Evolutionary conservation across 2,329 filamentous ascomycete genomes (phyloP), one percentile per base, ranked within the genome.

Genomic region (Aspergillus thermomutatus): DNA sequence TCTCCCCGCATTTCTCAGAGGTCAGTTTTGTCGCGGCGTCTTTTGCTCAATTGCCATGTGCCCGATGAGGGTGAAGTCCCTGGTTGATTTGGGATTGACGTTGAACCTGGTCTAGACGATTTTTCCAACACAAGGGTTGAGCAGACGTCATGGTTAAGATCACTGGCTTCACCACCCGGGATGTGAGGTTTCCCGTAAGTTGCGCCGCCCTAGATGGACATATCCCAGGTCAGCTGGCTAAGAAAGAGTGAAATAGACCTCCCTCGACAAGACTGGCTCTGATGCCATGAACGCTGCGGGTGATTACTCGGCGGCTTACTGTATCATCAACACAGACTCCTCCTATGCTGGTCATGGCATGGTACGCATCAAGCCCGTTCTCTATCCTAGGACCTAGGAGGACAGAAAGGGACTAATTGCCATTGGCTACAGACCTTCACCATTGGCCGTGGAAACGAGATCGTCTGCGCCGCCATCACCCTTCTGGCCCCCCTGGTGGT

Each of bases 211-310:
- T 0, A 7, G 5, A 37, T 37, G n/a, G 7, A 40, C 11, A 1
- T n/a, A 19, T 19, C 1, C 17, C 25, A 10, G 14, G 31, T 52
- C 55, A 27, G 27, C 25, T 60, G 31, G 55, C 51, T 51, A 50
- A 52, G 54, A 19, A 11, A 4, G 23, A 31, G 40, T 8, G 8
- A 6, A 23, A 43, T 60, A 84, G 74, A 97, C 92, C n/a, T 96
- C 92, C 43, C 86, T 97, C 59, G 91, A 96, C 77, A 94, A 93
- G 79, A 96, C 91, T n/a, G 92, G 92, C 68, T 95, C 91, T 8
- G 92, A 97, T 83, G 92, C 91, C 69, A 97, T 96, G 92, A 96
- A 97, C 71, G 89, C 90, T 3, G 91, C 92, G 2, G 90, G 91
- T 60, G 91, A 96, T 76, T 96, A 96, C 78, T 96, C 91, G 1